These are phyloP conservation scores for Symbiodinium natans DNA, from an alignment of 73 alveolate genomes.

Conservation along the genomic window DNA sequence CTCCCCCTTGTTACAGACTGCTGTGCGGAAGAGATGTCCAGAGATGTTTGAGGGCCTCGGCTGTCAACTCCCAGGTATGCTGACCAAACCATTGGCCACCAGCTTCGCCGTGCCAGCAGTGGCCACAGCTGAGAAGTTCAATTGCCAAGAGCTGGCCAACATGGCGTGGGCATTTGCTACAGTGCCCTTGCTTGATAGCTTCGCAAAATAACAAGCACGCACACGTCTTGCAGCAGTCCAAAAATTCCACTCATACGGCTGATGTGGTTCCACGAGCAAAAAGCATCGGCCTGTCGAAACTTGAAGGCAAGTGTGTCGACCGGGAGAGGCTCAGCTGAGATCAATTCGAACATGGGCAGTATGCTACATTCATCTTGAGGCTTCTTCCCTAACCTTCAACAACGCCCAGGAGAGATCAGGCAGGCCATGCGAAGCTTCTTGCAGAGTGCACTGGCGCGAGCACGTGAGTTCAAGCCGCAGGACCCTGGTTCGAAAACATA, in stretches of 20 bases:
- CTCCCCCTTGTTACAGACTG: not conserved
- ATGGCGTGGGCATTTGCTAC: slow-evolving; percentile 12
- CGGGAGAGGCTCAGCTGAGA: not conserved
- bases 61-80: not conserved
- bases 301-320: not conserved
- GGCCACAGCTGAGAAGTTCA: not conserved
- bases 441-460: not conserved
- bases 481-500: not conserved
- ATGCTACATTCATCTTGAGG: not conserved
- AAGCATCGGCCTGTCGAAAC: not conserved
- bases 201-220: no score
- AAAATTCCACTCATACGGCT: no score
- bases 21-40: no score
- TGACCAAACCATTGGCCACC: not conserved
- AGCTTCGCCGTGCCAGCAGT: not conserved
- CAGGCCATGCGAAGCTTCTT: not conserved
- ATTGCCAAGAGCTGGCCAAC: slow-evolving; percentile 14
- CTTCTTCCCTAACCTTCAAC: not conserved
- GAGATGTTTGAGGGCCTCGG: no score
- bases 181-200: not conserved
- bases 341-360: not conserved
- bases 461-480: not conserved
- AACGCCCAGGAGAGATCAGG: not conserved
- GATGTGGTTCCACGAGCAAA: no score
- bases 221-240: no score